phyloP scores from a whole-genome alignment of 2,329 filamentous ascomycete genomes.

The Alternaria triticina region DNA sequence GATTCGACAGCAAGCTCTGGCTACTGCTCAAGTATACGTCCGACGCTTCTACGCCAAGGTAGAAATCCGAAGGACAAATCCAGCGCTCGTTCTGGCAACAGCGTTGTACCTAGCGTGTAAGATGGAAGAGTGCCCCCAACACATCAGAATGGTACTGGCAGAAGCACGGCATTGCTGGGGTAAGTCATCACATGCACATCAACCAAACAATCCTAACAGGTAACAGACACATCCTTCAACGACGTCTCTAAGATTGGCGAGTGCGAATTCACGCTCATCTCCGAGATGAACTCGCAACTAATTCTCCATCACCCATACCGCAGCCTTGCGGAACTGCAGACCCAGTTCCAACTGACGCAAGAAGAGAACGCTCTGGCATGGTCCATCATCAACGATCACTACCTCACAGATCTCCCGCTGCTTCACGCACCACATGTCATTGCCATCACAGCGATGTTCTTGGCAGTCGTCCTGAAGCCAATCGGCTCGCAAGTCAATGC shows the following conservation, averaged over 20 bases:
- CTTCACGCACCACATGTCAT: conserved; percentile 86
- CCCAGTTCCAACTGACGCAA: conserved; percentile 71
- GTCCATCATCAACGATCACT: conserved; percentile 89
- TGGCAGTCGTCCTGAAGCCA: conserved; percentile 82
- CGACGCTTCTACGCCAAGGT: conserved; percentile 92
- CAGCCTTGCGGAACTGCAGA: conserved; percentile 73
- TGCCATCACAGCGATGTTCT: conserved; percentile 83
- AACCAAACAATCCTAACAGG: conserved; percentile 7
- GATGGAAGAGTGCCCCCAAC: conserved; percentile 96
- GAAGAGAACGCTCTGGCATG: conserved; percentile 81
- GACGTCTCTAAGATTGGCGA: conserved; percentile 88
- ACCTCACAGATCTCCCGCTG: conserved; percentile 88
- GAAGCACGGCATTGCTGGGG: conserved; percentile 76
- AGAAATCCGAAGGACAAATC: conserved; percentile 90
- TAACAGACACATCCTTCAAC: conserved; percentile 44
- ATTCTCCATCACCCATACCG: conserved; percentile 93
- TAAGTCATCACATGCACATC: conserved; percentile 14
- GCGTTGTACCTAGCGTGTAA: conserved; percentile 95
- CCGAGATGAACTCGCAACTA: conserved; percentile 86
- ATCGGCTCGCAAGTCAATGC: conserved; percentile 56
- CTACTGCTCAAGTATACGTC: conserved; percentile 93
- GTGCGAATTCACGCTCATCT: conserved; percentile 92
- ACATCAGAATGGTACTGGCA: conserved; percentile 87
- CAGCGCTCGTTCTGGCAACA: conserved; percentile 90
- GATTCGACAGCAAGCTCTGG: conserved; percentile 88